Conservation (phyloP, 768 basidiomycete species). For the Rhizopogon rudus region DNA sequence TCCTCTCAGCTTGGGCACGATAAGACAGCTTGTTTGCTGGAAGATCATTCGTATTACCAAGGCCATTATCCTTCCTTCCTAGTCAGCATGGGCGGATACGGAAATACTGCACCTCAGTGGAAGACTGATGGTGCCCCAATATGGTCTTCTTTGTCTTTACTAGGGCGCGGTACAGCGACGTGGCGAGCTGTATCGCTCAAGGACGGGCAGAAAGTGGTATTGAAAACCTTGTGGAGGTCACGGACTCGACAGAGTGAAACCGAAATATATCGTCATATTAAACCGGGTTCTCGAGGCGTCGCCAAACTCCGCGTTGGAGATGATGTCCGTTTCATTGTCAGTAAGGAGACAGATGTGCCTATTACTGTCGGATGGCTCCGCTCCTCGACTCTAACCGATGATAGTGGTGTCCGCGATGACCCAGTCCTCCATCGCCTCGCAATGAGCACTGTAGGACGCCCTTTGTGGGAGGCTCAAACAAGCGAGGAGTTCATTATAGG, state of each 20-base stretch:
- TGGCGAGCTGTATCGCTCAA: background rate
- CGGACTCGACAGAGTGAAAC: background rate
- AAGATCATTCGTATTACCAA: background rate
- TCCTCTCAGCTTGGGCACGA: background rate
- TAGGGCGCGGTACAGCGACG: background rate
- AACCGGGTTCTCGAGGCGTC: background rate
- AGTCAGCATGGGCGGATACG: background rate
- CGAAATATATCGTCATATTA: background rate
- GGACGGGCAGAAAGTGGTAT: background rate
- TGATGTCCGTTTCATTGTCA: background rate
- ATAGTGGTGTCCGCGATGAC: background rate
- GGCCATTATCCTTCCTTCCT: background rate
- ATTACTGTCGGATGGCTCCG: background rate
- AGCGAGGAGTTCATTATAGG: background rate
- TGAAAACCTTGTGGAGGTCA: background rate
- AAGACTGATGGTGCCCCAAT: background rate
- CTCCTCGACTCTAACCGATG: background rate
- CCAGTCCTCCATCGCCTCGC: constrained; percentile 13
- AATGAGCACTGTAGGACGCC: constrained; percentile 12
- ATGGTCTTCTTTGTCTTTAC: background rate
- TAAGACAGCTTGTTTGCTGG: background rate
- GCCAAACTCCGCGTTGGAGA: background rate
- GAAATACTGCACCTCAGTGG: background rate
- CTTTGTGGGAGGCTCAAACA: constrained; percentile 11
- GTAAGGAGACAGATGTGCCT: background rate